These are phyloP conservation scores for Claviceps purpurea DNA, from an alignment of 2,329 filamentous ascomycete genomes.

Conservation along the genomic window DNA sequence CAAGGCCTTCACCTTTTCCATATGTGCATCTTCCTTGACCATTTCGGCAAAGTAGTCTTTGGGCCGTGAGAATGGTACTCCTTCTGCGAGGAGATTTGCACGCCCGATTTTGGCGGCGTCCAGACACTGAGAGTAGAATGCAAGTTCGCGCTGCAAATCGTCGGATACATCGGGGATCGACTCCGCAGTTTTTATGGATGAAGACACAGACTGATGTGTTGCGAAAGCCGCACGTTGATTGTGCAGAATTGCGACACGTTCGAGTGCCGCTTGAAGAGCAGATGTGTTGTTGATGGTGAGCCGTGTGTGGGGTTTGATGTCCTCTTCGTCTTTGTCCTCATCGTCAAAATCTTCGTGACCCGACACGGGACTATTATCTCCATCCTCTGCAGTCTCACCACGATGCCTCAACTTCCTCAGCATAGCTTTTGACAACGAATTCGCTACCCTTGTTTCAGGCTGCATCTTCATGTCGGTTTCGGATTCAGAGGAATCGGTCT, in stretches of 20 bases:
- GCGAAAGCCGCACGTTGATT: slow-evolving; percentile 61
- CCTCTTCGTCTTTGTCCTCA: slow-evolving; percentile 56
- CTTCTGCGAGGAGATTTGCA: slow-evolving; percentile 63
- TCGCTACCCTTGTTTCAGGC: slow-evolving; percentile 19
- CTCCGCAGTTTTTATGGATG: slow-evolving; percentile 47
- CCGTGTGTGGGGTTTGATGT: slow-evolving; percentile 78
- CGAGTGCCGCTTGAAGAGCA: slow-evolving; percentile 67
- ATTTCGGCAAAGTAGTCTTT: slow-evolving; percentile 98
- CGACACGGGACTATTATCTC: slow-evolving; percentile 79
- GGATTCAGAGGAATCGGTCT: slow-evolving; percentile 52
- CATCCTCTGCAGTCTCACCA: slow-evolving; percentile 46
- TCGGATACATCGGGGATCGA: slow-evolving; percentile 76
- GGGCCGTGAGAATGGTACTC: slow-evolving; percentile 74
- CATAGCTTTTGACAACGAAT: slow-evolving; percentile 15
- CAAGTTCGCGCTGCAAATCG: slow-evolving; percentile 81
- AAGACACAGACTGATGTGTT: slow-evolving; percentile 65
- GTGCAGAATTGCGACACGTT: slow-evolving; percentile 59
- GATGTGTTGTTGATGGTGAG: slow-evolving; percentile 95
- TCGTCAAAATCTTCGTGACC: slow-evolving; percentile 69
- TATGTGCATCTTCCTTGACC: slow-evolving; percentile 96
- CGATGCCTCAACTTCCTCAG: slow-evolving; percentile 16
- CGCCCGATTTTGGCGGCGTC: slow-evolving; percentile 65
- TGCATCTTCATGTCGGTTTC: slow-evolving; percentile 67
- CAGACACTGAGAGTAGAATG: slow-evolving; percentile 83
- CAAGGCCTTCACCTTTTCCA: slow-evolving; percentile 92